Percentiles rank a stretch among this genome's conserved stretches.
Evolutionary conservation across 495 filamentous ascomycete species (phyloP).

Genomic region (Xylaria palmicola): DNA sequence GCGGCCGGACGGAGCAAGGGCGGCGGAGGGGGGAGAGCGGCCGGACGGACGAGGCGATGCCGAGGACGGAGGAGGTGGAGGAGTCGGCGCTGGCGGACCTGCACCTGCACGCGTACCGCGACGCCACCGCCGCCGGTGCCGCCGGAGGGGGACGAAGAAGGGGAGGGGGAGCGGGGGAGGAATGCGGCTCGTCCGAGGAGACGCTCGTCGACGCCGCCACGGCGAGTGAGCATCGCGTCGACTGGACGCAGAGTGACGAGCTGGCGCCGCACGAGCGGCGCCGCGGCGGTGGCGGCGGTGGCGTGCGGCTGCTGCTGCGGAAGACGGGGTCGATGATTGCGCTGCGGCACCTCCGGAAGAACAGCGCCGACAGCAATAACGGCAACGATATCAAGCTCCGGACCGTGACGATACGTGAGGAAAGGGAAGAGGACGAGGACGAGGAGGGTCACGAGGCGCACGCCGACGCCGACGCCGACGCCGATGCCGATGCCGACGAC

Average conservation of each 20-base stretch:
- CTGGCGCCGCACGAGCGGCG: conserved; percentile 14
- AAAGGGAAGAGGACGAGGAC: neutral
- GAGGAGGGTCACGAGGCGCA: neutral
- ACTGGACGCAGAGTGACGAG: conserved; percentile 51
- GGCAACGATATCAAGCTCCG: neutral
- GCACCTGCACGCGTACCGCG: conserved; percentile 5
- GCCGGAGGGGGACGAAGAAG: conserved; percentile 17
- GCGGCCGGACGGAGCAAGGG: neutral
- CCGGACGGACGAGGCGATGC: neutral
- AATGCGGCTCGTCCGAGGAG: conserved; percentile 18
- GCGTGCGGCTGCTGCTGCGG: conserved; percentile 30
- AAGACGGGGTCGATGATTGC: conserved; percentile 43
- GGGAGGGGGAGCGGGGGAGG: too few relatives aligned
- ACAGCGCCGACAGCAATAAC: neutral
- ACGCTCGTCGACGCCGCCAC: conserved; percentile 19
- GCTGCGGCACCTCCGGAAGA: conserved; percentile 21
- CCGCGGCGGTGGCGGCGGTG: conserved; percentile 15
- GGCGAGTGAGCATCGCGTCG: conserved; percentile 34
- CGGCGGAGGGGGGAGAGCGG: neutral
- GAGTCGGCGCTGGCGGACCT: conserved; percentile 5
- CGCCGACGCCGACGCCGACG: neutral
- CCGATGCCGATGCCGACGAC: conserved; percentile 9
- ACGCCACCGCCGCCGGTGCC: neutral
- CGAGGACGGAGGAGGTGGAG: neutral
- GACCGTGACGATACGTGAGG: conserved; percentile 6